phyloP scores from a whole-genome alignment of 352 stramenopile genomes.

The Albugo candida region DNA sequence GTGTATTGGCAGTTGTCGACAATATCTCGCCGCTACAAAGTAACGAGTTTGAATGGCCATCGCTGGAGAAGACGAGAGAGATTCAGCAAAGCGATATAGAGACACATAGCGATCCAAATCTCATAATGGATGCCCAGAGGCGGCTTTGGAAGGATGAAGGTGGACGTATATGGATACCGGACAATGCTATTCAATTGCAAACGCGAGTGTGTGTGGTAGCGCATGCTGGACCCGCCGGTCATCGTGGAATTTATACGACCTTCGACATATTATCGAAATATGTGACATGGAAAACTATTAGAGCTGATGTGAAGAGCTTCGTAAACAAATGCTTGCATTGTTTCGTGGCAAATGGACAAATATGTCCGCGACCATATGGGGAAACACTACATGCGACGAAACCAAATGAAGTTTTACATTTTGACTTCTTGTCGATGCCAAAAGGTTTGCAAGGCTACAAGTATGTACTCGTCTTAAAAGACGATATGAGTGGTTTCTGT shows the following conservation, averaged over 20 bases:
- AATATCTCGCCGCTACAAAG: slow-evolving; percentile 1
- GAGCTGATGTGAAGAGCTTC: slow-evolving; percentile 6
- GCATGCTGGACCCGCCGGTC: too few species aligned
- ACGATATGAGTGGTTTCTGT: slow-evolving; percentile 14
- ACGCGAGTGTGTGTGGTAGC: too few species aligned
- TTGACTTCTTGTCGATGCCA: slow-evolving; percentile 11
- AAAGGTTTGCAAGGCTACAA: slow-evolving; percentile 1
- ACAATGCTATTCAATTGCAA: too few species aligned
- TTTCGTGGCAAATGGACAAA: slow-evolving; percentile 2
- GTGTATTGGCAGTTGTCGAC: slow-evolving; percentile 3
- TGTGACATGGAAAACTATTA: slow-evolving; percentile 7
- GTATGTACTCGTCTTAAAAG: slow-evolving; percentile 14
- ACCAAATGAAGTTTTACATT: too few species aligned
- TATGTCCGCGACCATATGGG: slow-evolving; percentile 8
- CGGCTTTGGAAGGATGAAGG: too few species aligned
- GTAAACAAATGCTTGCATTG: too few species aligned
- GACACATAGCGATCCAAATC: too few species aligned
- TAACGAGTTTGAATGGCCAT: slow-evolving; percentile 7
- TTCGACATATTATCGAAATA: not conserved
- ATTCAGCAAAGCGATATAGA: too few species aligned
- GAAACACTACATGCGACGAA: slow-evolving; percentile 4
- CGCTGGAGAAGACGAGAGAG: slow-evolving; percentile 1
- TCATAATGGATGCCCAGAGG: too few species aligned
- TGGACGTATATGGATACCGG: too few species aligned
- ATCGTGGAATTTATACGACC: slow-evolving; percentile 9